A percentile compares a stretch with the other conserved stretches of the same genome.
Conservation (phyloP, 257 asterid species). For the Misopates orontium region DNA sequence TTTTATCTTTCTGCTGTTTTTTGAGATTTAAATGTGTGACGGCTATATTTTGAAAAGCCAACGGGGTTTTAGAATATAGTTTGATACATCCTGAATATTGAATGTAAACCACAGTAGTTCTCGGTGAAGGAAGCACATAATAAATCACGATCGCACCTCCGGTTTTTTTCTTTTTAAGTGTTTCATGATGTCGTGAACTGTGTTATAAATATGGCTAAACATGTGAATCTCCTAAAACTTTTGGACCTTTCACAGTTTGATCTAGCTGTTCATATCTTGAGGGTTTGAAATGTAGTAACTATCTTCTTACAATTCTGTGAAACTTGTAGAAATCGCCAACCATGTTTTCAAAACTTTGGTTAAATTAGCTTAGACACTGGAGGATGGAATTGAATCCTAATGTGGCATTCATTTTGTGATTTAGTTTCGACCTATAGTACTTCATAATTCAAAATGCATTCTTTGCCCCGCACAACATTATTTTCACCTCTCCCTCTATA, state of each 20-base stretch:
- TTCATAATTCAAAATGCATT: slow-evolving; percentile 7
- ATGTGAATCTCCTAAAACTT: not conserved
- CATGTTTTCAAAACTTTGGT: too few species aligned
- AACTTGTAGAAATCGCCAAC: too few species aligned
- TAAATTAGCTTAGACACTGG: too few species aligned
- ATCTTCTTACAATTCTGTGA: not conserved
- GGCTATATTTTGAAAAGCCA: too few species aligned
- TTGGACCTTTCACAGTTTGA: not conserved
- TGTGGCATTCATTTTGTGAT: slow-evolving; percentile 7
- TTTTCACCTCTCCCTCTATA: slow-evolving; percentile 1
- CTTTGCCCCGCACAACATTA: slow-evolving; percentile 1
- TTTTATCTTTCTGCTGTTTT: not conserved
- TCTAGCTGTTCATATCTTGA: not conserved
- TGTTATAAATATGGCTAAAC: not conserved
- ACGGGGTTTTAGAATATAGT: too few species aligned
- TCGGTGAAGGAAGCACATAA: not conserved
- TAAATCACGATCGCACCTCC: not conserved
- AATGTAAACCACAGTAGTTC: not conserved
- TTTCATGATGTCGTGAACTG: not conserved
- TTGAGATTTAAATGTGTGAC: not conserved
- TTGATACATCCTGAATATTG: not conserved
- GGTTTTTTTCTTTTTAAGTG: not conserved
- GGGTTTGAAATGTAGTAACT: not conserved
- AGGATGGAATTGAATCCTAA: not conserved
- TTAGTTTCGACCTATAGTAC: not conserved